Evolutionary conservation across 352 stramenopile genomes (phyloP).

Genomic region (Plasmopara viticola): DNA sequence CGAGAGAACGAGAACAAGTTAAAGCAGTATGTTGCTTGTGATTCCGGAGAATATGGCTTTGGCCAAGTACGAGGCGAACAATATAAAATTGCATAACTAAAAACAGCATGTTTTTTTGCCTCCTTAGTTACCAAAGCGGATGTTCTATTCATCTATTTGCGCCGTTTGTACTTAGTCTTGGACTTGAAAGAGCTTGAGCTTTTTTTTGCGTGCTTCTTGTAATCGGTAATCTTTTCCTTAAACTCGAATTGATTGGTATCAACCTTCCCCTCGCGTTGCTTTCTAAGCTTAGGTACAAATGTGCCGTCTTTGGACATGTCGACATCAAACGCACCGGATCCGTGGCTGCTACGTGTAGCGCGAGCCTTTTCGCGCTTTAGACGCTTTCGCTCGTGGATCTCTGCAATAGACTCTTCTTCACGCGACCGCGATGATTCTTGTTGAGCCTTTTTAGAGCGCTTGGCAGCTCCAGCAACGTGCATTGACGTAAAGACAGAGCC

Average conservation of each 20-base stretch:
- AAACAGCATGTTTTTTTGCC: too few relatives aligned
- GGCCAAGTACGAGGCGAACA: too few relatives aligned
- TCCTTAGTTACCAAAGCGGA: slow-evolving; percentile 1
- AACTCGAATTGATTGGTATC: slow-evolving; percentile 75
- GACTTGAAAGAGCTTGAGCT: slow-evolving; percentile 86
- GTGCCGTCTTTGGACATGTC: slow-evolving; percentile 48
- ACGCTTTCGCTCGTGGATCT: slow-evolving; percentile 72
- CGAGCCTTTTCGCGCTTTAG: slow-evolving; percentile 72
- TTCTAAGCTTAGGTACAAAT: slow-evolving; percentile 26
- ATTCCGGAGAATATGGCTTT: too few relatives aligned
- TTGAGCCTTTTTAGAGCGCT: slow-evolving; percentile 75
- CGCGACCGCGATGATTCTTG: slow-evolving; percentile 44
- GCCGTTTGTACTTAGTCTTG: slow-evolving; percentile 83
- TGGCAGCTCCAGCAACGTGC: slow-evolving; percentile 69
- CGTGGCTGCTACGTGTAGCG: slow-evolving; percentile 48
- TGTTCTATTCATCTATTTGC: slow-evolving; percentile 41
- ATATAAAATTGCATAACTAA: too few relatives aligned
- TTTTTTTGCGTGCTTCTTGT: slow-evolving; percentile 88
- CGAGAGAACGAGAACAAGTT: too few relatives aligned
- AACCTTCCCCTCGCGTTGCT: slow-evolving; percentile 31
- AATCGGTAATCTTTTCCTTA: slow-evolving; percentile 89
- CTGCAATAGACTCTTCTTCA: slow-evolving; percentile 73
- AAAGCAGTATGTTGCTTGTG: too few relatives aligned
- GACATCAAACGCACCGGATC: slow-evolving; percentile 56
- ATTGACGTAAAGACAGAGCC: slow-evolving; percentile 66